Evolutionary conservation across 1,284 basidiomycete genomes (phyloP).

Genomic region (Mycena citricolor): DNA sequence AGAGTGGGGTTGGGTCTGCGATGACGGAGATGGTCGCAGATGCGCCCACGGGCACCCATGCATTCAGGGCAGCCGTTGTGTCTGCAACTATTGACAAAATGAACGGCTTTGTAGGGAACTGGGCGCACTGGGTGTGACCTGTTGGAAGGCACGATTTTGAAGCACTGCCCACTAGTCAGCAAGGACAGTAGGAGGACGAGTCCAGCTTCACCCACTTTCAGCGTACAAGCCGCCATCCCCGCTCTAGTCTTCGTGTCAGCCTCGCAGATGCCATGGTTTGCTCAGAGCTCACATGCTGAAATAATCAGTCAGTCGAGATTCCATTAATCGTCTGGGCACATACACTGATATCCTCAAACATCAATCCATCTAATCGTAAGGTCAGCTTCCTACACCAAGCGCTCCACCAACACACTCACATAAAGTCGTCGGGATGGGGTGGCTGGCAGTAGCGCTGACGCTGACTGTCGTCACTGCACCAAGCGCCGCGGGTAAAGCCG

Average conservation of each 20-base stretch:
- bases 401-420: constrained; percentile 39
- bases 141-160: constrained; percentile 59
- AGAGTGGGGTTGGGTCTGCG: constrained; percentile 50
- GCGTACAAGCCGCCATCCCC: constrained; percentile 61
- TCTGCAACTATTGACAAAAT: constrained; percentile 32
- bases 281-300: constrained; percentile 41
- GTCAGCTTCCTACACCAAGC: neutral
- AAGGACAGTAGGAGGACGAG: constrained; percentile 6
- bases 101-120: neutral
- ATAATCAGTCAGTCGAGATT: neutral
- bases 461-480: constrained; percentile 34
- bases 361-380: constrained; percentile 44
- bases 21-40: constrained; percentile 52
- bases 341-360: constrained; percentile 63
- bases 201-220: constrained; percentile 40
- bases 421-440: constrained; percentile 49
- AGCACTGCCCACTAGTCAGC: constrained; percentile 38
- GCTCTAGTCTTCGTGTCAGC: constrained; percentile 35
- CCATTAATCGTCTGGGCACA: constrained; percentile 25
- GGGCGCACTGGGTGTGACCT: constrained; percentile 46
- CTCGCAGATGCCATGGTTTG: neutral
- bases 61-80: constrained; percentile 46
- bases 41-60: constrained; percentile 55
- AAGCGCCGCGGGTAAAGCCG: no score
- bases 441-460: constrained; percentile 46